Percentiles rank a stretch among this genome's conserved stretches.
Evolutionary conservation across 495 filamentous ascomycete species (phyloP).

Genomic region (Tuber indicum): DNA sequence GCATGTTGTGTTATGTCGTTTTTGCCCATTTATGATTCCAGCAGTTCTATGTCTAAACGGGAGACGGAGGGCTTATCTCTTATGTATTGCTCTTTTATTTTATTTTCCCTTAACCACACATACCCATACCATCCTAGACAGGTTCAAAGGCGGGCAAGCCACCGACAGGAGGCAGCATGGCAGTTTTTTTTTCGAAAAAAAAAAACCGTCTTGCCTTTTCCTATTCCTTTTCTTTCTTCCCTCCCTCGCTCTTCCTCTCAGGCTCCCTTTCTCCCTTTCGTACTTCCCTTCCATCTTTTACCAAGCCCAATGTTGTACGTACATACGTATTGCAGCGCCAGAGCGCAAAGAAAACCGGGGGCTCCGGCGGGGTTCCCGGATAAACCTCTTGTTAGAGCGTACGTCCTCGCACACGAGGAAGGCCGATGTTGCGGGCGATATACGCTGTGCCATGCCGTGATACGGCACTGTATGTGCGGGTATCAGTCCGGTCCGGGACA

Average conservation of each 20-base stretch:
- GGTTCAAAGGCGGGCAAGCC: neutral
- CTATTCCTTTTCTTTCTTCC: neutral
- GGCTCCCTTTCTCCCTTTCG: neutral
- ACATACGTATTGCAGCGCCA: neutral
- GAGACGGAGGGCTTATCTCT: neutral
- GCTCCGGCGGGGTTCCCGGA: neutral
- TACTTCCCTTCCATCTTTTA: neutral
- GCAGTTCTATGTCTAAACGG: neutral
- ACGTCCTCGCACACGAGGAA: neutral
- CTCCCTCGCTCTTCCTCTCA: neutral
- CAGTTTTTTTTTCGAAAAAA: neutral
- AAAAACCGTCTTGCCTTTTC: neutral
- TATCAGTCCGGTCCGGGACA: neutral
- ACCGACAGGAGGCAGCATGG: neutral
- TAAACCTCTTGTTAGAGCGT: neutral
- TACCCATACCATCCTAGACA: neutral
- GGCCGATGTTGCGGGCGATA: neutral
- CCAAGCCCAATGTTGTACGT: neutral
- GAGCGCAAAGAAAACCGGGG: conserved; percentile 3
- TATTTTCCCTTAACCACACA: neutral
- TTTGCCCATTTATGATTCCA: neutral
- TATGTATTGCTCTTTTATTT: neutral
- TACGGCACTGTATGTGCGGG: neutral
- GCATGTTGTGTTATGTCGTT: neutral
- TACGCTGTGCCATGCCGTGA: neutral